phyloP scores from a whole-genome alignment of 495 filamentous ascomycete species.

The Usnea hakonensis region DNA sequence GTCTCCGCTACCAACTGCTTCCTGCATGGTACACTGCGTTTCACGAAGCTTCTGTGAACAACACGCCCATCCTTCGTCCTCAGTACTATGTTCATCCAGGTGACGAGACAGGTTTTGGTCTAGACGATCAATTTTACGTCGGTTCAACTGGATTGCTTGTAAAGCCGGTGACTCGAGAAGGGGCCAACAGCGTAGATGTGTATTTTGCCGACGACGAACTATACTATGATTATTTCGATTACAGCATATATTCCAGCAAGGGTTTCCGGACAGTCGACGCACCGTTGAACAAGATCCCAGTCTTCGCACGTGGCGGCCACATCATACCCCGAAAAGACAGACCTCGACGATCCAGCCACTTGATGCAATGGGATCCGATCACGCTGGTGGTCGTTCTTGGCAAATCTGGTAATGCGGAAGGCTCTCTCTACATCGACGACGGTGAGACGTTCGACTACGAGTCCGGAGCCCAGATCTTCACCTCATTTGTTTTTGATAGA shows the following conservation, averaged over 20 bases:
- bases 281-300: constrained; percentile 73
- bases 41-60: constrained; percentile 73
- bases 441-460: constrained; percentile 87
- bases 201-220: constrained; percentile 79
- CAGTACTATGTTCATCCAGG: constrained; percentile 84
- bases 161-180: constrained; percentile 77
- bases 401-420: constrained; percentile 57
- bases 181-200: constrained; percentile 61
- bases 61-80: constrained; percentile 79
- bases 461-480: constrained; percentile 75
- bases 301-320: constrained; percentile 87
- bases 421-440: constrained; percentile 84
- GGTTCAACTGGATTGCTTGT: constrained; percentile 76
- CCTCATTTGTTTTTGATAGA: constrained; percentile 50
- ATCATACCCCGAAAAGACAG: constrained; percentile 87
- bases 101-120: constrained; percentile 76
- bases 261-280: constrained; percentile 68
- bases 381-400: constrained; percentile 73
- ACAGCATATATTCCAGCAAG: constrained; percentile 58
- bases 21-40: constrained; percentile 98
- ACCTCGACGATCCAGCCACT: constrained; percentile 69
- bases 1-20: constrained; percentile 80
- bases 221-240: constrained; percentile 94
- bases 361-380: constrained; percentile 92
- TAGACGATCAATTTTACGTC: constrained; percentile 92